Base-by-base conservation (phyloP, 192 early-diverging fungal species). In the Nowakowskiella sp. region DNA sequence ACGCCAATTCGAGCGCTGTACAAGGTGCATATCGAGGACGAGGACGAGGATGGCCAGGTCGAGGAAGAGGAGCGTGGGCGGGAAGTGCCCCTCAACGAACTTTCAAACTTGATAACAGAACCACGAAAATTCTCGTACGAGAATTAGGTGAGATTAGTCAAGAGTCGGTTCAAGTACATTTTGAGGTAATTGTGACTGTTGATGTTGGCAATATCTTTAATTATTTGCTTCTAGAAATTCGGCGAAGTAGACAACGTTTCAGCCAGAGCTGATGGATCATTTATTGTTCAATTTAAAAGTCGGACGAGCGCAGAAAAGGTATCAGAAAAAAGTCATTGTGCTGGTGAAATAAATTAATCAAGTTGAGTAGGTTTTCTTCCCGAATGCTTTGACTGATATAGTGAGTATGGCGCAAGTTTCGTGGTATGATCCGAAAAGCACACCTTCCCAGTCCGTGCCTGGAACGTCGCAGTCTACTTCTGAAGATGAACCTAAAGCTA, bases 91-190 rank as follows among this genome's bases (percentile, higher is more conserved):
- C 42, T 5, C 60, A 55, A 13, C n/a, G 71, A 39, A 70, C 77
- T 10, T 75, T 68, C n/a, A 67, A 68, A 6, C 60, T 89, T 22
- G 87, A 89, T 64, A 83, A 88, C 51, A 76, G 87, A 6, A 61
- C 87, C 0, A 82, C 82, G 24, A 88, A 81, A 57, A 42, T 89
- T 16, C 55, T 74, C 44, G 55, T 89, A 16, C 73, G 83, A 36
- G 69, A 77, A n/a, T 54, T 81, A 3, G 68, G 66, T 7, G 46
- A 61, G 27, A 52, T 57, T 0, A 62, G 73, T 24, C 71, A 69
- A 27, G 55, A 57, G 1, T 57, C 61, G 6, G 45, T 89, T n/a
- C 67, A 70, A 44, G 49, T 52, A 34, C 81, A 88, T 44, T 84
- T 88, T 50, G 76, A 85, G 71, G 85, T 87, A 70, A 42, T 42